Conservation (phyloP, 2,329 filamentous ascomycete species). For the Cytospora piceae region DNA sequence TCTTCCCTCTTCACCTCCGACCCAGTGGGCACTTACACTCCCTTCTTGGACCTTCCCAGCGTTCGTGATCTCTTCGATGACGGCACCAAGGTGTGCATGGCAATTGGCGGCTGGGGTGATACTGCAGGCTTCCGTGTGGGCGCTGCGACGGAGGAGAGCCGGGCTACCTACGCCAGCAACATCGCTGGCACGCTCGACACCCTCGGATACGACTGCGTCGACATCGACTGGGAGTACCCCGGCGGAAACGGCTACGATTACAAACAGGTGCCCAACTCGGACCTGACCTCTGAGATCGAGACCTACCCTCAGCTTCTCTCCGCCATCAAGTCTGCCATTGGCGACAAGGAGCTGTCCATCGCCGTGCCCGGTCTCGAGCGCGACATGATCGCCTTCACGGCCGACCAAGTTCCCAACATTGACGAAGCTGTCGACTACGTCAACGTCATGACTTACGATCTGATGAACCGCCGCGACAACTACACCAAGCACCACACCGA, state of each 20-base stretch:
- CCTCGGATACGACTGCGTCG: slow-evolving; percentile 64
- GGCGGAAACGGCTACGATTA: slow-evolving; percentile 73
- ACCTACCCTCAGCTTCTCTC: slow-evolving; percentile 65
- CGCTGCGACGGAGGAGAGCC: slow-evolving; percentile 50
- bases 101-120: slow-evolving; percentile 70
- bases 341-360: slow-evolving; percentile 65
- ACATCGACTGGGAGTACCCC: slow-evolving; percentile 70
- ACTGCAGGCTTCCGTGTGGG: slow-evolving; percentile 58
- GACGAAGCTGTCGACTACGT: slow-evolving; percentile 65
- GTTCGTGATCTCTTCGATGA: slow-evolving; percentile 57
- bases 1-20: slow-evolving; percentile 53
- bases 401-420: slow-evolving; percentile 61
- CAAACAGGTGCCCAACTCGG: slow-evolving; percentile 63
- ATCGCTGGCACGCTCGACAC: slow-evolving; percentile 56
- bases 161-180: slow-evolving; percentile 60
- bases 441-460: slow-evolving; percentile 72
- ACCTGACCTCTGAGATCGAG: slow-evolving; percentile 64
- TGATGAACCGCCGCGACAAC: slow-evolving; percentile 70
- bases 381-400: slow-evolving; percentile 71
- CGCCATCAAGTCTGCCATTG: slow-evolving; percentile 62
- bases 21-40: slow-evolving; percentile 48
- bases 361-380: slow-evolving; percentile 67
- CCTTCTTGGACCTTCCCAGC: slow-evolving; percentile 56
- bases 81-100: slow-evolving; percentile 62
- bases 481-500: slow-evolving; percentile 68